Evolutionary conservation across 2,329 filamentous ascomycete genomes (phyloP), one percentile per base, ranked within the genome.

Genomic region (Beauveria sp.): DNA sequence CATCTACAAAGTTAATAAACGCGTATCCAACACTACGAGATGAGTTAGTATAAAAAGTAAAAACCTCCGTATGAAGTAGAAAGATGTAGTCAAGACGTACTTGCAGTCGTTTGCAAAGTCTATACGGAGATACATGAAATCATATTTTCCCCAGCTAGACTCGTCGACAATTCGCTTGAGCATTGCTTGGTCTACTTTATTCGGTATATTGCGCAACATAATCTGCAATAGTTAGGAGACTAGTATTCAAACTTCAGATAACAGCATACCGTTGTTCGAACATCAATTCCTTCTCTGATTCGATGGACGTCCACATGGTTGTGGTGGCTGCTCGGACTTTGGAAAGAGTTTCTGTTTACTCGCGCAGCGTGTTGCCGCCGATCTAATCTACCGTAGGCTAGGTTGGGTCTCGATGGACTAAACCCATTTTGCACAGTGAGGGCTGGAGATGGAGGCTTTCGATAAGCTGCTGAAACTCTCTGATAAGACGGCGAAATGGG

Each of bases 101-200:
- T 92, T 93, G 86, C 89, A 91, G 65, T 91, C 86, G 68, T 91
- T 91, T 59, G 85, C 86, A 67, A 93, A 93, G 71, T 93, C 90
- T 68, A 98, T 98, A 45, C 95, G 87, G 58, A 98, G 77, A 72
- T 99, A 99, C 80, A 96, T 86, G 73, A 98, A 98, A 71, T 98
- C 93, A 72, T 96, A 98, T 64, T 88, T 87, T 34, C 91, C 92
- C 74, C 82, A 85, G 72, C 87, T 91, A 18, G 86, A 89, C 65
- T 88, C 81, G 69, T 97, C 90, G 16, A 98, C 80, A 61, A 96
- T 87, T 0, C 79, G 75, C 78, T 96, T 96, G 18, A 97, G 77
- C 77, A 89, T 87, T 0, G 81, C 78, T 73, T 91, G 86, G 68
- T 91, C 85, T 61, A 96, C 87, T 68, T 93, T 91, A 76, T 96